Evolutionary conservation across 768 basidiomycete genomes (phyloP), one percentile per base, ranked within the genome.

Genomic region (Rhodosporidiobolus odoratus): DNA sequence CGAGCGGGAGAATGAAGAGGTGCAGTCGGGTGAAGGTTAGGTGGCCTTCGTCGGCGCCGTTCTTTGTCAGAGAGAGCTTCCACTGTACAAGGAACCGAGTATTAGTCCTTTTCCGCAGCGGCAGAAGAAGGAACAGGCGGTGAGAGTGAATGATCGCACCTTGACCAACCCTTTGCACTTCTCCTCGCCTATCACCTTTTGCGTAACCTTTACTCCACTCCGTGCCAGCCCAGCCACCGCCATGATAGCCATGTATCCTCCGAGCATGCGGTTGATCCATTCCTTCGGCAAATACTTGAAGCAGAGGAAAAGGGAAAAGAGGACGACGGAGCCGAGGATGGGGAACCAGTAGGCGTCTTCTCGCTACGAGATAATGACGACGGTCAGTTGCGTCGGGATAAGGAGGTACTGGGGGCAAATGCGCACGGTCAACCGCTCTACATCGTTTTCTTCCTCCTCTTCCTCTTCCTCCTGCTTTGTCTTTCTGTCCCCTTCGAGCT

Each of bases 241-340:
- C 85, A 87, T 9, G 84, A 74, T 65, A 64, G 76, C 68, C 76
- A 80, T 78, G 62, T 81, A 81, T 0, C 76, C 71, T 25, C 79
- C 87, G 32, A 95, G 81, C 9, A 92, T 74, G 83, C 84, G 85
- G 79, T 94, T 94, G 66, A 95, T 86, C 88, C 90, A 90, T 67
- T 86, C 86, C 74, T 84, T 72, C 57, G 61, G 60, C 25, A 77
- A 62, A 50, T 75, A 77, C 52, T 77, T 76, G 75, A 79, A 78
- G 13, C 71, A 64, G n/a, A 77, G 66, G 59, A 73, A 79, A 15
- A 80, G 73, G 2, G 52, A 52, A 30, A 75, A 65, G 7, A 78
- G 71, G 17, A 75, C 64, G 56, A 4, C 16, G 13, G 60, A 64
- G 25, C 78, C 78, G 43, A 78, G 37, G 56, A 78, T 37, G 1